Percentiles rank a stretch among this genome's conserved stretches.
phyloP scores from a whole-genome alignment of 164 flowering plant genomes.

The Berberis thunbergii region DNA sequence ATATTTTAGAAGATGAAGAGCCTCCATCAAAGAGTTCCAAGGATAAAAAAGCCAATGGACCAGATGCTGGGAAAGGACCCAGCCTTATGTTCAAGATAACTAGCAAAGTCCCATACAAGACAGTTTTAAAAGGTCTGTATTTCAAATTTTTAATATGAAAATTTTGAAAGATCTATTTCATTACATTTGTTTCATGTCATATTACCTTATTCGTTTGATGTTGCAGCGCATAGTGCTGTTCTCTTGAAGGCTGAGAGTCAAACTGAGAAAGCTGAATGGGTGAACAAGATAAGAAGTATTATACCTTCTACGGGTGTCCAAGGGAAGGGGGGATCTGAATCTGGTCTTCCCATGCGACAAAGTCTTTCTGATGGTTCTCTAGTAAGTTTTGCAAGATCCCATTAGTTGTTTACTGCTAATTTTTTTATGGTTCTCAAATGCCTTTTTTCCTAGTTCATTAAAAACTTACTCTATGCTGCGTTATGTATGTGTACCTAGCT shows the following conservation, averaged over 20 bases:
- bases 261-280: constrained; percentile 84
- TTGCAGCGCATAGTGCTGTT: constrained; percentile 88
- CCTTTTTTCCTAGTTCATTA: background rate
- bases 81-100: constrained; percentile 78
- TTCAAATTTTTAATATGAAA: background rate
- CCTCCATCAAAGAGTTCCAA: constrained; percentile 81
- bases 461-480: too few species aligned
- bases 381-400: constrained; percentile 35
- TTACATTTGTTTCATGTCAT: background rate
- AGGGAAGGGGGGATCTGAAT: constrained; percentile 33
- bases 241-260: constrained; percentile 83
- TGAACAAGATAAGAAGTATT: constrained; percentile 60
- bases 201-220: background rate
- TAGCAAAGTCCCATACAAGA: constrained; percentile 85
- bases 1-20: constrained; percentile 73
- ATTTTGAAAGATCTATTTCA: background rate
- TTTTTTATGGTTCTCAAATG: background rate
- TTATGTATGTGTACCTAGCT: too few species aligned
- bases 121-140: constrained; percentile 74
- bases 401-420: background rate
- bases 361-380: constrained; percentile 96
- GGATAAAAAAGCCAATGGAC: constrained; percentile 86
- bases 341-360: constrained; percentile 60
- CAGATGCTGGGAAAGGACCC: constrained; percentile 59
- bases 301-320: constrained; percentile 57